Evolutionary conservation across 2,329 filamentous ascomycete species (phyloP).

Genomic region (Aspergillus pseudotamarii): DNA sequence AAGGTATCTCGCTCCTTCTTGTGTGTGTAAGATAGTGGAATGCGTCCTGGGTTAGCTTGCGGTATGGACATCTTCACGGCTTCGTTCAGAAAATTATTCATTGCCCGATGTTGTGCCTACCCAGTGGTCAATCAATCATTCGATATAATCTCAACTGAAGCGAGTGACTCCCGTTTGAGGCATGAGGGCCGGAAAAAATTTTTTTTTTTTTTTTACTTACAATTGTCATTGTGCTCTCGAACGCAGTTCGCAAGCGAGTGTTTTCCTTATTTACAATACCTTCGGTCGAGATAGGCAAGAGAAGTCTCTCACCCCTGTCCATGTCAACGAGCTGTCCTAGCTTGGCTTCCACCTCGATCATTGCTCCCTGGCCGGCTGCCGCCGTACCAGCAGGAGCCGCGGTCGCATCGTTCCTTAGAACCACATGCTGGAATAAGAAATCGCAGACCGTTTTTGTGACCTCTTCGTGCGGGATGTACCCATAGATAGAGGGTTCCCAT

Average conservation of each 20-base stretch:
- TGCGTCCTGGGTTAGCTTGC: conserved; percentile 39
- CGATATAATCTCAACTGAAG: not conserved
- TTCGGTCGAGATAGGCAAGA: conserved; percentile 69
- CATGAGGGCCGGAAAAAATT: conserved; percentile 1
- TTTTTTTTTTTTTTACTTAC: conserved; percentile 52
- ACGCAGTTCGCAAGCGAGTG: conserved; percentile 59
- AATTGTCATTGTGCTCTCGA: conserved; percentile 88
- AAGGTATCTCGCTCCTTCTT: conserved; percentile 82
- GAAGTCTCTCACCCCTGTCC: conserved; percentile 69
- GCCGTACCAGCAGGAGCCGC: conserved; percentile 58
- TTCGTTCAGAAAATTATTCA: conserved; percentile 86
- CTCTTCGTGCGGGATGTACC: conserved; percentile 71
- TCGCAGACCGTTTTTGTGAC: conserved; percentile 76
- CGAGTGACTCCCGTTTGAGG: not conserved
- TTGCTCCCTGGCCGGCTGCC: conserved; percentile 65
- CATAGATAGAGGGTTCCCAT: conserved; percentile 66
- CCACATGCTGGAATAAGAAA: conserved; percentile 74
- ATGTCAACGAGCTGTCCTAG: conserved; percentile 79
- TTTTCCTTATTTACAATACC: conserved; percentile 66
- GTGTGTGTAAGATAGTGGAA: conserved; percentile 73
- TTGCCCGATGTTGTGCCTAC: conserved; percentile 75
- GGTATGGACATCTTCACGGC: conserved; percentile 56
- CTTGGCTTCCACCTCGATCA: conserved; percentile 94
- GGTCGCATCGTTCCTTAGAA: conserved; percentile 65
- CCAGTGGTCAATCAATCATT: conserved; percentile 18